These are phyloP conservation scores for Dendrostoma leiphaemia DNA, from an alignment of 2,329 filamentous ascomycete genomes.

Conservation along the genomic window DNA sequence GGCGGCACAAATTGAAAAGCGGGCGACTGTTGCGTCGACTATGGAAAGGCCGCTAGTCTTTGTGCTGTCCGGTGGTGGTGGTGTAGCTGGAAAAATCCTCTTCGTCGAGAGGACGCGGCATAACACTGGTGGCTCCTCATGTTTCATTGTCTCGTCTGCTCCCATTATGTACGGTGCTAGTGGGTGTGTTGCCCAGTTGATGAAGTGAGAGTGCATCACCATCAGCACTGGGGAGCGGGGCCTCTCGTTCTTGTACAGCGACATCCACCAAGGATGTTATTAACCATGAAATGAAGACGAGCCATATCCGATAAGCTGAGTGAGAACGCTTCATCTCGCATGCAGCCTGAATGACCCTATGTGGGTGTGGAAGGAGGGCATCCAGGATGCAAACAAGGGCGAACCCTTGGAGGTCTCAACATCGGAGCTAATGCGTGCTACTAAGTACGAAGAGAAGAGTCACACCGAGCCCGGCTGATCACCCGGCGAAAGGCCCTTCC, in stretches of 20 bases:
- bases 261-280: too few species aligned
- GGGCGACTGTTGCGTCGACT: slow-evolving; percentile 39
- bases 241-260: too few species aligned
- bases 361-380: too few species aligned
- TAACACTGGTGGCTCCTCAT: background rate
- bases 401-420: too few species aligned
- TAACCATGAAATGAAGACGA: too few species aligned
- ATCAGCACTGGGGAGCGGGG: too few species aligned
- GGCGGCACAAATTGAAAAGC: slow-evolving; percentile 38
- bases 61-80: background rate
- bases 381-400: too few species aligned
- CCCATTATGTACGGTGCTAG: background rate
- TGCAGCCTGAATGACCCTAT: background rate
- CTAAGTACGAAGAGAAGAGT: background rate
- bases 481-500: too few species aligned
- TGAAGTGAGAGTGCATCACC: too few species aligned
- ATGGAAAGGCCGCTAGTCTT: slow-evolving; percentile 34
- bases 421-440: too few species aligned
- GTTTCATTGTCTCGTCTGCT: background rate
- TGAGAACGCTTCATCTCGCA: background rate
- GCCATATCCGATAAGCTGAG: background rate
- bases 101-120: background rate
- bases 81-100: slow-evolving; percentile 10
- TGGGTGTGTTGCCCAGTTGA: too few species aligned
- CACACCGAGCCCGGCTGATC: background rate